Evolutionary conservation across 768 basidiomycete genomes (phyloP).

Genomic region (Boletus subparvulus): DNA sequence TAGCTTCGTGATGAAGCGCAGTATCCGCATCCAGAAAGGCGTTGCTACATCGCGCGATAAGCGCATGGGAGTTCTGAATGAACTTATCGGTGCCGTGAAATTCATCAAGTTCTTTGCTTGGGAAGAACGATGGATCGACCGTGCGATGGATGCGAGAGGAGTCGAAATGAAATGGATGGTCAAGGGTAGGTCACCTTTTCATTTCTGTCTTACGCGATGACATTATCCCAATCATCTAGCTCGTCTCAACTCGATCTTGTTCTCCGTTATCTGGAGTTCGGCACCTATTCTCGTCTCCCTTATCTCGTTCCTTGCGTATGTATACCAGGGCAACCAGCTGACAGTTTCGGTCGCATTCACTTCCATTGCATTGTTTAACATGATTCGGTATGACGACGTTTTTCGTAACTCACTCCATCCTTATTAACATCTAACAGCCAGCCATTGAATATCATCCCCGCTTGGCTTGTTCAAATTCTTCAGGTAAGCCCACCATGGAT

Average conservation of each 20-base stretch:
- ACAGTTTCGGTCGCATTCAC: conserved; percentile 85
- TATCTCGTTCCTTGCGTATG: conserved; percentile 73
- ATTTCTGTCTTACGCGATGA: no score
- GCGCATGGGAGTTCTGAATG: conserved; percentile 45
- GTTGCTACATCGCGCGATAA: conserved; percentile 38
- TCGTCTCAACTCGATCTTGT: conserved; percentile 70
- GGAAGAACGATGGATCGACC: conserved; percentile 44
- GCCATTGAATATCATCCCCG: conserved; percentile 78
- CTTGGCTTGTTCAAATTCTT: conserved; percentile 75
- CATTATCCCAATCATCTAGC: conserved; percentile 35
- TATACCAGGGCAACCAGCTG: conserved; percentile 70
- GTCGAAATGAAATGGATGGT: conserved; percentile 77
- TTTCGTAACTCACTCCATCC: not conserved
- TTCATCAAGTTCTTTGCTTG: conserved; percentile 47
- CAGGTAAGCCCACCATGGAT: conserved; percentile 36
- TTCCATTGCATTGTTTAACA: conserved; percentile 80
- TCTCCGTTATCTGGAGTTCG: conserved; percentile 67
- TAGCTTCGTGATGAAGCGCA: conserved; percentile 37
- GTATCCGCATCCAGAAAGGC: conserved; percentile 38
- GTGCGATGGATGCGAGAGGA: conserved; percentile 49
- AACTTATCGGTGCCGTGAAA: conserved; percentile 41
- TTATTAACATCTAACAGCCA: conserved; percentile 34
- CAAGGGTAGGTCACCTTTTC: conserved; percentile 45
- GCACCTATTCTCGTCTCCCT: conserved; percentile 82
- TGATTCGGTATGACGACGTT: conserved; percentile 58